Evolutionary conservation across 202 grass and related monocot species (phyloP).

Genomic region (Alloteropsis angusta): DNA sequence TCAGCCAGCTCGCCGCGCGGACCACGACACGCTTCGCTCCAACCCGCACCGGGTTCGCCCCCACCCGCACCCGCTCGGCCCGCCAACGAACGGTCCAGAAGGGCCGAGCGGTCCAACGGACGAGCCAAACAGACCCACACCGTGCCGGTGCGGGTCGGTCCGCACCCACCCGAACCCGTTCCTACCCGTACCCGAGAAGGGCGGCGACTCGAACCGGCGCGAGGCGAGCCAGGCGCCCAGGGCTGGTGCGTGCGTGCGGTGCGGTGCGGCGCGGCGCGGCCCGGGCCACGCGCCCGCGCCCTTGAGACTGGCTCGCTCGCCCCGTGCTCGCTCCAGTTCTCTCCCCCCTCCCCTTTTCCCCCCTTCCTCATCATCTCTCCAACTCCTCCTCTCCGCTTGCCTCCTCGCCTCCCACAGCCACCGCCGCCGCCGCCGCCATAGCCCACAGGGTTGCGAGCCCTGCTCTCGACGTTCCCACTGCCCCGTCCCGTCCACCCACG

Average conservation of each 20-base stretch:
- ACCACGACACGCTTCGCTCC: background rate
- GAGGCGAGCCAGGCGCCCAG: conserved; percentile 11
- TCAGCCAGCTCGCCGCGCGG: background rate
- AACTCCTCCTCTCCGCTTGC: background rate
- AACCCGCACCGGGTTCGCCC: background rate
- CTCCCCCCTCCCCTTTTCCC: background rate
- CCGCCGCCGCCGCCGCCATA: background rate
- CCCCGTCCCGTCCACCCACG: background rate
- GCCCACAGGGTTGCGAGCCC: background rate
- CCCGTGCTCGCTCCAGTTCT: background rate
- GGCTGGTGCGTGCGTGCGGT: too few relatives aligned
- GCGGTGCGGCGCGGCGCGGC: too few relatives aligned
- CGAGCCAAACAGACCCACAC: background rate
- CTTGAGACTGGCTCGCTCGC: background rate
- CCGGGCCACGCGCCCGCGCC: background rate
- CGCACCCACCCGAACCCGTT: background rate
- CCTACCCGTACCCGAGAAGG: background rate
- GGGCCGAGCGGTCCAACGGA: background rate
- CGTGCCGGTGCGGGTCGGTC: background rate
- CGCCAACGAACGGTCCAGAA: background rate
- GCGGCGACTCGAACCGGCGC: background rate
- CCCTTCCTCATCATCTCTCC: background rate
- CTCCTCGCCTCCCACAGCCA: background rate
- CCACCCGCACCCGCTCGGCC: background rate
- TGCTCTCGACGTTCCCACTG: background rate